Base-by-base conservation (phyloP, 768 basidiomycete genomes). In the Scleroderma bovista region DNA sequence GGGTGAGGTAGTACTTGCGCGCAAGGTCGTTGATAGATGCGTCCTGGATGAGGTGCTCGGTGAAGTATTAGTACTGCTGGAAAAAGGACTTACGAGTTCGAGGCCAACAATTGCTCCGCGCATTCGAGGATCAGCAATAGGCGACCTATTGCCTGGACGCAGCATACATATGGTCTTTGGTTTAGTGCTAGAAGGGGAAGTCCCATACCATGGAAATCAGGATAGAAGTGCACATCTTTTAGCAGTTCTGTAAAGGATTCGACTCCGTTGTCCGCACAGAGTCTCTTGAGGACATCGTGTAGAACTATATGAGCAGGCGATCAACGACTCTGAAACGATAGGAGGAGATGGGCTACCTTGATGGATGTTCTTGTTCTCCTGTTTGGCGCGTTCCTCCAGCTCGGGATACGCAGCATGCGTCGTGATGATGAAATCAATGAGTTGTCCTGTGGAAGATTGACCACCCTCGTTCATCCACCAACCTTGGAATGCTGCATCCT, bases 401-500 rank as follows among this genome's bases (percentile, higher is more conserved):
- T 81, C 76, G 9, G 75, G 65, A 57, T 90, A 90, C 1, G 95
- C 90, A 3, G 88, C 81, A 61, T 99, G 96, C 1, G 90, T 97
- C 10, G 83, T 90, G 51, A 98, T 78, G 62, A 94, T 86, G 64
- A 96, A 97, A 61, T 99, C 92, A 48, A 99, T 93, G 9, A 98
- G 77, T 84, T 64, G 45, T n/a, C 96, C 96, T 0, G 96, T 99
- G 1, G 93, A 94, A 8, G 93, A 96, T 69, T 99, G 96, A 2
- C 96, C 96, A 34, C 95, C 96, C 69, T 99, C 96, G 61, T 94
- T 99, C 93, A 97, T 96, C 96, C 95, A 99, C 86, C 91, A 94
- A 16, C 86, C 92, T 38, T 84, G 84, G 70, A 97, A 93, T 29
- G 94, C 77, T 6, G 92, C 84, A 61, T 97, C 86, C 81, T 89